Evolutionary conservation across 1,284 basidiomycete species (phyloP).

Genomic region (Marasmius sp.): DNA sequence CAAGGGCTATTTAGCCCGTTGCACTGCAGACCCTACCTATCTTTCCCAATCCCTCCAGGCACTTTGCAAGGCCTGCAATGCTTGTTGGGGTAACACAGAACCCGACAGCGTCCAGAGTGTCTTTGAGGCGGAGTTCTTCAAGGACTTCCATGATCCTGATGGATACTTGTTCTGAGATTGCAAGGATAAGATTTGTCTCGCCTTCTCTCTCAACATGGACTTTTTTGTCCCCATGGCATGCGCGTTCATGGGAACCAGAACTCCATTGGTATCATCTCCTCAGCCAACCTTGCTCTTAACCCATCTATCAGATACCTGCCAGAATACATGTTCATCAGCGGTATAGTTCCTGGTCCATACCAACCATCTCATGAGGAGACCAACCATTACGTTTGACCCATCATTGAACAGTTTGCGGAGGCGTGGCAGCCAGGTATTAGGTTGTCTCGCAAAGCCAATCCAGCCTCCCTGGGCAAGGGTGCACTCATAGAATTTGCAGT

Average conservation of each 20-base stretch:
- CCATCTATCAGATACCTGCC: conserved; percentile 22
- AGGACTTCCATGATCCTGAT: conserved; percentile 16
- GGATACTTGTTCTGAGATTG: conserved; percentile 20
- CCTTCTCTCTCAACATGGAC: conserved; percentile 14
- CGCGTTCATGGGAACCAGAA: conserved; percentile 2
- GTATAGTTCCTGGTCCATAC: conserved; percentile 26
- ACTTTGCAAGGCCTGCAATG: background rate
- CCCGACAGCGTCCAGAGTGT: background rate
- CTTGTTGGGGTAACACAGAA: background rate
- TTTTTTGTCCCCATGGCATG: conserved; percentile 10
- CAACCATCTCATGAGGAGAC: conserved; percentile 14
- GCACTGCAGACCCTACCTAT: background rate
- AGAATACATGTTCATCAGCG: conserved; percentile 29
- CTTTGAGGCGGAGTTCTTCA: conserved; percentile 18
- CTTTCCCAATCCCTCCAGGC: background rate
- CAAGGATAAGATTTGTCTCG: conserved; percentile 14
- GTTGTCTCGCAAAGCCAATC: conserved; percentile 6
- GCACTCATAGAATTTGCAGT: conserved; percentile 2
- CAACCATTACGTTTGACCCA: conserved; percentile 15
- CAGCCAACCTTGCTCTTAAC: conserved; percentile 2
- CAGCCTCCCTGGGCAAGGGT: background rate
- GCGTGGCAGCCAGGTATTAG: conserved; percentile 16
- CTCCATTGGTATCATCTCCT: conserved; percentile 10
- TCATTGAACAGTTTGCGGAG: conserved; percentile 17
- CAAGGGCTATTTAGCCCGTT: background rate